A percentile compares a stretch with the other conserved stretches of the same genome.
These are phyloP conservation scores for Xylariaceae sp. DNA, from an alignment of 2,329 filamentous ascomycete species.

Conservation along the genomic window DNA sequence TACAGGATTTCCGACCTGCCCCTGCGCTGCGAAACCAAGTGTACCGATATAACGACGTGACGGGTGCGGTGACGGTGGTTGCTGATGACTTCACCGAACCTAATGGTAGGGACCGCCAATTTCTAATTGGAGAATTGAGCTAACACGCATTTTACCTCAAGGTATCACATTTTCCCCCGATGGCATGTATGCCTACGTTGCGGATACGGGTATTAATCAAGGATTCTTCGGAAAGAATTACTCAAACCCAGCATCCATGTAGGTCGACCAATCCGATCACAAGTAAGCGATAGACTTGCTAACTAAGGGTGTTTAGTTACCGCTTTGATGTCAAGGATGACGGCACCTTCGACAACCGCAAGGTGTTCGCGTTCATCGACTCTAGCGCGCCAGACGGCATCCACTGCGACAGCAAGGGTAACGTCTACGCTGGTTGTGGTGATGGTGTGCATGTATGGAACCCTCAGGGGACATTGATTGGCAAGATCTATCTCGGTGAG, in stretches of 20 bases:
- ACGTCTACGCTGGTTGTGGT: slow-evolving; percentile 49
- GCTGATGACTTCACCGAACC: slow-evolving; percentile 53
- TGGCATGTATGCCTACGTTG: slow-evolving; percentile 48
- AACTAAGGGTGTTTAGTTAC: slow-evolving; percentile 32
- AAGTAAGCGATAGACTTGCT: not conserved
- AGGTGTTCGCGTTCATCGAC: slow-evolving; percentile 53
- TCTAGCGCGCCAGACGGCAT: slow-evolving; percentile 56
- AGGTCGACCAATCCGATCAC: slow-evolving; percentile 17
- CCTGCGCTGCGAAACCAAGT: slow-evolving; percentile 54
- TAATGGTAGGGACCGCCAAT: slow-evolving; percentile 37
- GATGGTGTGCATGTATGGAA: slow-evolving; percentile 50
- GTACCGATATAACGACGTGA: slow-evolving; percentile 49
- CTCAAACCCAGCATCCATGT: slow-evolving; percentile 43
- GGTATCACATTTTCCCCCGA: slow-evolving; percentile 53
- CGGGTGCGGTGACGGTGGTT: slow-evolving; percentile 48
- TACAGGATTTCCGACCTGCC: slow-evolving; percentile 51
- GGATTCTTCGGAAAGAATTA: slow-evolving; percentile 38
- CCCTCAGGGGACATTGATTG: slow-evolving; percentile 42
- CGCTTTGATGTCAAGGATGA: slow-evolving; percentile 41
- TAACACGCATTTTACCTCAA: slow-evolving; percentile 11
- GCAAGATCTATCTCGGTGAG: slow-evolving; percentile 52
- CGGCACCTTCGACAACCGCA: slow-evolving; percentile 43
- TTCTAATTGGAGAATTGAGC: not conserved
- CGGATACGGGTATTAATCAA: slow-evolving; percentile 51
- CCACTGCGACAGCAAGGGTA: slow-evolving; percentile 49